Base-by-base conservation (phyloP, 129 eudicot genomes). In the Solidago caesia region DNA sequence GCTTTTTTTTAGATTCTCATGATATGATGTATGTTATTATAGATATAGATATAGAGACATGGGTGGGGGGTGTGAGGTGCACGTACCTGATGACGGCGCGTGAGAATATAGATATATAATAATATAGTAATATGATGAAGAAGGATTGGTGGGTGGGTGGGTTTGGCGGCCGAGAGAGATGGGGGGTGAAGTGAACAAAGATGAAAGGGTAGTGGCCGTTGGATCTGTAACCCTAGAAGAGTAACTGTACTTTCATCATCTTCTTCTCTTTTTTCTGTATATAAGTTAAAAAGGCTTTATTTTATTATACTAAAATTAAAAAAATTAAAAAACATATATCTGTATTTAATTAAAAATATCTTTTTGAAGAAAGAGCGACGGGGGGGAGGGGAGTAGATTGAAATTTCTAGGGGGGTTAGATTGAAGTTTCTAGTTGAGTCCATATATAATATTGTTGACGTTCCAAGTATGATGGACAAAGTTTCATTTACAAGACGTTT, bases 221-320 rank as follows among this genome's bases (percentile, higher is more conserved):
- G 74, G 80, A 76, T 76, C 80, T 76, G 74, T 47, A 76, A 67
- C 74, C 80, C 74, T 76, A 76, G 68, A 48, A 33, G 39, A 33
- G 68, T 76, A 76, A 76, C 80, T 57, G 80, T 68, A 33, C 39
- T 33, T 33, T 33, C 0, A 33, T 33, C 39, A 33, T 76, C 46
- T 41, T 8, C 46, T 57, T 0, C 33, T 42, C 58, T 14, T 46
- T 41, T 76, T 62, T 67, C 58, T 39, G 8, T 4, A 53, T 55
- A 8, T 44, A 70, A 70, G 8, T 29, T n/a, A 44, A 56, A 56
- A 67, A 12, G 3, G 39, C 39, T 33, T 33, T 33, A 33, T 33
- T 33, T 33, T 33, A 33, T 33, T 27, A 15, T 15, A 16, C 6
- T 58, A 60, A 10, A 41, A 21, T 5, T 11, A 45, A 3, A 14